Evolutionary conservation across 2,329 filamentous ascomycete species (phyloP), one percentile per base, ranked within the genome.

Genomic region (Cercospora citrullina): DNA sequence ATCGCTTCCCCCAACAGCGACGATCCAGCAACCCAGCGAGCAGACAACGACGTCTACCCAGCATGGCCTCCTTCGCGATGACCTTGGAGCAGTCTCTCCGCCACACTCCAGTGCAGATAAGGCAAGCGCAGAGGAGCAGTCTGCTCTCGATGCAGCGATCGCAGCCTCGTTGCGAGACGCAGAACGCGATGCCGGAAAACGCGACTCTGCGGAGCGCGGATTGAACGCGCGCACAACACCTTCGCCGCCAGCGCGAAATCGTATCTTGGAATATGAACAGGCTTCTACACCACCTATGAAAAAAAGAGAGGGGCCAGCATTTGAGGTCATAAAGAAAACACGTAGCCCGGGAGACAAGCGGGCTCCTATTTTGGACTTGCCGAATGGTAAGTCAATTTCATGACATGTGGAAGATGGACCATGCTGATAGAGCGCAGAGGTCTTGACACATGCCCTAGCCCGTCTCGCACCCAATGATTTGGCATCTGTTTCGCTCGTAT

Each of bases 391-490:
- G 85, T 70, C 16, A 23, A 31, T 39, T 21, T 12, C 12, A 18
- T 30, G 26, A 30, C 28, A 48, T 51, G 31, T 62, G 57, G 58
- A 55, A 65, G 57, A 64, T 48, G 55, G 59, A 63, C 55, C 21
- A 36, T 31, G 59, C 73, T 77, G 63, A 76, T 65, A 51, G 55
- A 21, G 26, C 60, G 39, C 79, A 97, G 95, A 99, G 85, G 90
- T 98, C 66, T 80, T 98, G 79, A 97, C 92, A 10, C 93, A 97
- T 75, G 89, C 96, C 33, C 82, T 98, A 66, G 97, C 95, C 45
- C 92, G 98, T 81, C 84, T 99, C 63, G 90, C 94, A 62, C 93
- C 94, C 9, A 88, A 92, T 70, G 93, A 94, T 26, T 87, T 98
- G 74, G 89, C 90, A 18, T 87, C 90, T 9, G 90, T 97, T 10